Evolutionary conservation across 2,329 filamentous ascomycete species (phyloP).

Genomic region (Colletotrichum navitas): DNA sequence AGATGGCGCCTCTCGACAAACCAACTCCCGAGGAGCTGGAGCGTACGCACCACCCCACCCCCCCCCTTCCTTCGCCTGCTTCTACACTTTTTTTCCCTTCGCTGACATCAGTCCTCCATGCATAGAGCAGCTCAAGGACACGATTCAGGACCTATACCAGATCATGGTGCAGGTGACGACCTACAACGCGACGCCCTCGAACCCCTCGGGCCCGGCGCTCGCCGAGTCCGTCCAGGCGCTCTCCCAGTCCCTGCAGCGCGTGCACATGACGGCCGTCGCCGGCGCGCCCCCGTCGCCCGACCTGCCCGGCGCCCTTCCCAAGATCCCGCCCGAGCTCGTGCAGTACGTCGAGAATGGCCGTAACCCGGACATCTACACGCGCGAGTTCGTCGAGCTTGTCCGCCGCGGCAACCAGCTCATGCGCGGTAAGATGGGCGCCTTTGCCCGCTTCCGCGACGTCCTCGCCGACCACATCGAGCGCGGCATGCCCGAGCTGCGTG

Average conservation of each 20-base stretch:
- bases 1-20: constrained; percentile 58
- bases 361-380: constrained; percentile 80
- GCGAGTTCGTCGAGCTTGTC: constrained; percentile 79
- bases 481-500: constrained; percentile 70
- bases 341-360: constrained; percentile 78
- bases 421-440: constrained; percentile 73
- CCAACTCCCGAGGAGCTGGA: constrained; percentile 55
- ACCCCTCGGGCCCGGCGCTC: constrained; percentile 24
- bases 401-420: constrained; percentile 75
- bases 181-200: constrained; percentile 62
- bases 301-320: constrained; percentile 56
- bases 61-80: background rate
- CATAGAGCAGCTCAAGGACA: constrained; percentile 69
- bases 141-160: constrained; percentile 74
- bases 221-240: constrained; percentile 50
- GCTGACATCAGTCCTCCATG: background rate
- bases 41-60: constrained; percentile 48
- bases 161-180: constrained; percentile 72
- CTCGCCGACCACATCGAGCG: constrained; percentile 69
- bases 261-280: constrained; percentile 57
- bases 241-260: constrained; percentile 54
- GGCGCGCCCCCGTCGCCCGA: constrained; percentile 36
- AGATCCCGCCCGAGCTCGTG: constrained; percentile 72
- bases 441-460: constrained; percentile 71
- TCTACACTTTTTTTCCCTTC: background rate